Evolutionary conservation across 2,329 filamentous ascomycete species (phyloP).

Genomic region (Apiospora saccharicola): DNA sequence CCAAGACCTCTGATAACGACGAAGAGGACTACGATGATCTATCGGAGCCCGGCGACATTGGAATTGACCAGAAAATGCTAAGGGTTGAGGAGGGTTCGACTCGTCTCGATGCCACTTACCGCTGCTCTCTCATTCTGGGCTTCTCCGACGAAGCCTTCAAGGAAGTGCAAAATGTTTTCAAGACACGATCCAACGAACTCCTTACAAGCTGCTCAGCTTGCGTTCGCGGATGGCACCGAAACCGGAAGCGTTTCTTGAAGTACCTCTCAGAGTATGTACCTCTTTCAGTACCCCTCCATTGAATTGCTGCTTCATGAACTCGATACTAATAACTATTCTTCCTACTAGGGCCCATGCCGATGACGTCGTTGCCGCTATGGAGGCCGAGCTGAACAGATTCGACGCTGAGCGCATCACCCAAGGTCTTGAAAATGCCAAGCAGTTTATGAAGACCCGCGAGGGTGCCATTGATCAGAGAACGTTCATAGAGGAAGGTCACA

Average conservation of each 20-base stretch:
- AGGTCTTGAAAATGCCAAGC: slow-evolving; percentile 64
- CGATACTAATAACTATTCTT: neutral
- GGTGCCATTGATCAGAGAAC: slow-evolving; percentile 49
- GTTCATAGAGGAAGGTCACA: slow-evolving; percentile 52
- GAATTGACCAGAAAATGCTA: slow-evolving; percentile 56
- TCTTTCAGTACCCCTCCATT: neutral
- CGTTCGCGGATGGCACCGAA: slow-evolving; percentile 77
- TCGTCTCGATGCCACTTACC: slow-evolving; percentile 69
- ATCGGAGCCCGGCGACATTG: slow-evolving; percentile 54
- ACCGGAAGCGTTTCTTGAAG: slow-evolving; percentile 68
- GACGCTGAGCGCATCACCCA: slow-evolving; percentile 68
- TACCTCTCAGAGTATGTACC: slow-evolving; percentile 64
- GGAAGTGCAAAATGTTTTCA: slow-evolving; percentile 67
- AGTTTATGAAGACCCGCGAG: slow-evolving; percentile 55
- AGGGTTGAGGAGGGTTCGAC: slow-evolving; percentile 62
- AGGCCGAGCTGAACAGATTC: slow-evolving; percentile 63
- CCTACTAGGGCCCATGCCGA: slow-evolving; percentile 50
- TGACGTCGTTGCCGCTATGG: slow-evolving; percentile 58
- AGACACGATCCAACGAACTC: slow-evolving; percentile 61
- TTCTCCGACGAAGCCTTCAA: slow-evolving; percentile 68
- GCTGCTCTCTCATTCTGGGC: slow-evolving; percentile 73
- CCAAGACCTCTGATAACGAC: slow-evolving; percentile 69
- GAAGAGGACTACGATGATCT: slow-evolving; percentile 68
- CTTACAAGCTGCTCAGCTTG: slow-evolving; percentile 74
- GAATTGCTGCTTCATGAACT: neutral